Conservation (phyloP, 1,284 basidiomycete species). For the Rhizopogon hawkerae region DNA sequence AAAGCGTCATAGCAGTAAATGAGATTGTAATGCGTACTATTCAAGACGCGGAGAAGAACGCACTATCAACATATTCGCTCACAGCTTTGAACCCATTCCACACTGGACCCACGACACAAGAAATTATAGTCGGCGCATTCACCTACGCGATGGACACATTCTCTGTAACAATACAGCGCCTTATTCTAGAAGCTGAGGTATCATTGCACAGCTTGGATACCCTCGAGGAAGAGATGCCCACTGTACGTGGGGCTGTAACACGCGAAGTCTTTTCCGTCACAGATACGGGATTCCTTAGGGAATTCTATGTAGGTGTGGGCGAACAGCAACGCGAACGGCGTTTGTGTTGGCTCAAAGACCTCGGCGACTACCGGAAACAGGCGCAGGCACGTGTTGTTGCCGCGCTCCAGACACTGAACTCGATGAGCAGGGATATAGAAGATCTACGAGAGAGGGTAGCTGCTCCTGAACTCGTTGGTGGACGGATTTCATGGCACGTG, state of each 20-base stretch:
- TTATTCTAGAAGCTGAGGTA: conserved; percentile 54
- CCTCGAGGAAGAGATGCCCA: no score
- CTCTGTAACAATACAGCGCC: conserved; percentile 40
- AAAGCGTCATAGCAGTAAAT: conserved; percentile 61
- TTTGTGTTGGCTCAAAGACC: conserved; percentile 41
- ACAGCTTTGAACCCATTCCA: conserved; percentile 39
- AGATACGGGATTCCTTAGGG: no score
- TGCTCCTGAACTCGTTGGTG: conserved; percentile 42
- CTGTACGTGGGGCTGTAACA: no score
- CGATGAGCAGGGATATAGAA: conserved; percentile 63
- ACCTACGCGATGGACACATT: conserved; percentile 52
- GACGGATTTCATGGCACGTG: conserved; percentile 55
- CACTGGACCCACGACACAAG: conserved; percentile 27
- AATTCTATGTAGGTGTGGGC: no score
- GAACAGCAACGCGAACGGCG: conserved; percentile 19
- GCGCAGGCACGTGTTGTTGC: conserved; percentile 55
- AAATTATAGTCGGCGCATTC: conserved; percentile 46
- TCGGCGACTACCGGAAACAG: conserved; percentile 47
- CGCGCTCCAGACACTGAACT: conserved; percentile 49
- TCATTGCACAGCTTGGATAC: no score
- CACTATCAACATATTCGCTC: conserved; percentile 28
- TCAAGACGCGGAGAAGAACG: conserved; percentile 36
- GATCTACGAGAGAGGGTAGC: conserved; percentile 60
- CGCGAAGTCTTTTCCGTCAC: no score
- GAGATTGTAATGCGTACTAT: conserved; percentile 57